Evolutionary conservation across 805 yeast species (phyloP).

Genomic region (Phaffomyces thermotolerans): DNA sequence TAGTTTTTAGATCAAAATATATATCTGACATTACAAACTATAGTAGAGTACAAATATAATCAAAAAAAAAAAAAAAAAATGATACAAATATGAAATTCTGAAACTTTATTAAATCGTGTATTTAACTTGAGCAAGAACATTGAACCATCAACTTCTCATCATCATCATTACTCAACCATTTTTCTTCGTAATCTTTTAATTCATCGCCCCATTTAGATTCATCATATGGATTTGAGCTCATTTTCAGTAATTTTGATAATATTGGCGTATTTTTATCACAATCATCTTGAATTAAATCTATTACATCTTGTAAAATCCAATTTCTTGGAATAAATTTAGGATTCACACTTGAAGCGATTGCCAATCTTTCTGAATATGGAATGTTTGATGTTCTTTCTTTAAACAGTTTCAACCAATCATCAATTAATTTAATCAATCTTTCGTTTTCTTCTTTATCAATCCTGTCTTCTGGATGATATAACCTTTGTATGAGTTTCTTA

Average conservation of each 20-base stretch:
- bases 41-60: too few species aligned
- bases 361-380: conserved; percentile 34
- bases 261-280: conserved; percentile 41
- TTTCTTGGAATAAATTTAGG: conserved; percentile 80
- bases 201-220: conserved; percentile 59
- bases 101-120: background rate
- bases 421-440: conserved; percentile 35
- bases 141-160: conserved; percentile 54
- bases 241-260: conserved; percentile 54
- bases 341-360: conserved; percentile 42
- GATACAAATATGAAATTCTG: too few species aligned
- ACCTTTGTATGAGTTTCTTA: conserved; percentile 13
- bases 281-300: conserved; percentile 46
- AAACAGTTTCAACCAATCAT: conserved; percentile 48
- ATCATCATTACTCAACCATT: conserved; percentile 49
- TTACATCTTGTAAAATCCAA: conserved; percentile 83
- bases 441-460: conserved; percentile 30
- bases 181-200: conserved; percentile 47
- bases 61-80: too few species aligned
- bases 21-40: too few species aligned
- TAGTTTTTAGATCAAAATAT: too few species aligned
- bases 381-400: conserved; percentile 33
- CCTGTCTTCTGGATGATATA: conserved; percentile 23
- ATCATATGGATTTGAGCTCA: conserved; percentile 75
- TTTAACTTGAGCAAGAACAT: conserved; percentile 58